These are phyloP conservation scores for Paraleonurus japonicus DNA, from an alignment of 257 asterid genomes.

Conservation along the genomic window DNA sequence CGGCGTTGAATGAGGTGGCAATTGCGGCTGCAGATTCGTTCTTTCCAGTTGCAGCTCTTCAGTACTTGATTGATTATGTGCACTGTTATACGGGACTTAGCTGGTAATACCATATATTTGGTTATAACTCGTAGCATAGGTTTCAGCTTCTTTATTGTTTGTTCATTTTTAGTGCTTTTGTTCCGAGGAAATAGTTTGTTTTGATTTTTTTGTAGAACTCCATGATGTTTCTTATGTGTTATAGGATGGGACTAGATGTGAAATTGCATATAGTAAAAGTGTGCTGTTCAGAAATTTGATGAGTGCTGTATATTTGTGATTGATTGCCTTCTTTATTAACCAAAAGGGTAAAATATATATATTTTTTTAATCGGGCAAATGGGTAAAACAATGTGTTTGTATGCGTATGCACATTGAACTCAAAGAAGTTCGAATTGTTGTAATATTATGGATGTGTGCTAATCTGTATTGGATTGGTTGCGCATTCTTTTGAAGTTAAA, in stretches of 20 bases:
- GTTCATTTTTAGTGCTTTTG: not conserved
- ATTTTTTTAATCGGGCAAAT: too few relatives aligned
- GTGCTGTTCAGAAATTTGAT: not conserved
- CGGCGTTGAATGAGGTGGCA: constrained; percentile 70
- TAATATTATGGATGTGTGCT: not conserved
- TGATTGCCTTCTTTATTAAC: not conserved
- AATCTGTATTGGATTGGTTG: not conserved
- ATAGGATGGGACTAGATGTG: not conserved
- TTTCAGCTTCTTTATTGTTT: not conserved
- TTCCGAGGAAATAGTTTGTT: constrained; percentile 4
- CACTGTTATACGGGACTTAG: constrained; percentile 60
- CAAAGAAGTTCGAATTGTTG: not conserved
- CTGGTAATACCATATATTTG: constrained; percentile 48
- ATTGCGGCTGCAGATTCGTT: constrained; percentile 82
- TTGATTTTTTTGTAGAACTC: not conserved
- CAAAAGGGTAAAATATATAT: too few relatives aligned
- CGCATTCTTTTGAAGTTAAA: not conserved
- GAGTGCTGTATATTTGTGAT: not conserved
- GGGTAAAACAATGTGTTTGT: not conserved
- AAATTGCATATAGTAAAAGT: not conserved
- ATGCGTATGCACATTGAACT: not conserved
- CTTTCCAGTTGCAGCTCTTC: constrained; percentile 75
- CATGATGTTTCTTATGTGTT: not conserved
- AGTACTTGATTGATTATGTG: constrained; percentile 71
- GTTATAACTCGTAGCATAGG: not conserved